A percentile compares a stretch with the other conserved stretches of the same genome.
These are phyloP conservation scores for Actinomortierella wolfii DNA, from an alignment of 371 early-diverging fungal species.

Conservation along the genomic window DNA sequence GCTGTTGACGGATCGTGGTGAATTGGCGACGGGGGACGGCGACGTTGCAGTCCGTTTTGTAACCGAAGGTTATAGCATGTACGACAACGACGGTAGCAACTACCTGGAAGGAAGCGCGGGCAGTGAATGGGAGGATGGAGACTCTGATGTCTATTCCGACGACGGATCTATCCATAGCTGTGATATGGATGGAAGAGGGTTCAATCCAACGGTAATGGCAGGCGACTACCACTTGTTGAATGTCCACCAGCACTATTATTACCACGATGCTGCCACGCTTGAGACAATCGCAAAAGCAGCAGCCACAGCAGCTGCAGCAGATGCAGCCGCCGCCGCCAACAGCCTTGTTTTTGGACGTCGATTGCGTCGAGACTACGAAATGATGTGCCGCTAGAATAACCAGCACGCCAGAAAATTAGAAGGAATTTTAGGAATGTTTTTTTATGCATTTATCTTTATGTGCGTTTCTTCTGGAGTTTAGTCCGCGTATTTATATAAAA, in stretches of 20 bases:
- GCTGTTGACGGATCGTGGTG: not conserved
- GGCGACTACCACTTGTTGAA: too few species aligned
- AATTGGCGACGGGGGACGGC: not conserved
- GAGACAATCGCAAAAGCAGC: conserved; percentile 20
- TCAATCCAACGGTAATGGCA: too few species aligned
- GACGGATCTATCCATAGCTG: conserved; percentile 9
- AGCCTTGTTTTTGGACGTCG: conserved; percentile 28
- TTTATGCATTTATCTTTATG: too few species aligned
- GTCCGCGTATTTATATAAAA: not conserved
- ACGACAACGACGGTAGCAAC: too few species aligned
- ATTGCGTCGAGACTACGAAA: conserved; percentile 32
- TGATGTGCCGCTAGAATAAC: conserved; percentile 28
- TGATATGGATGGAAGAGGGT: not conserved
- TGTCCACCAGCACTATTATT: too few species aligned
- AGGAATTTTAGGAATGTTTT: too few species aligned
- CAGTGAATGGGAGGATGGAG: not conserved
- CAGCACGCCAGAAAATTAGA: too few species aligned
- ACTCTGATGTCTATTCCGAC: not conserved
- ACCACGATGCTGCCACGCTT: too few species aligned
- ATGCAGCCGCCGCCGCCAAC: conserved; percentile 28
- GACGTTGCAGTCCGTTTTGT: not conserved
- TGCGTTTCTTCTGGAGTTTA: too few species aligned
- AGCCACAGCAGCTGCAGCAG: conserved; percentile 34
- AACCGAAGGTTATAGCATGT: too few species aligned
- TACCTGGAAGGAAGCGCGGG: too few species aligned